Conservation (phyloP, 2,329 filamentous ascomycete species). For the Aspergillus sp. region DNA sequence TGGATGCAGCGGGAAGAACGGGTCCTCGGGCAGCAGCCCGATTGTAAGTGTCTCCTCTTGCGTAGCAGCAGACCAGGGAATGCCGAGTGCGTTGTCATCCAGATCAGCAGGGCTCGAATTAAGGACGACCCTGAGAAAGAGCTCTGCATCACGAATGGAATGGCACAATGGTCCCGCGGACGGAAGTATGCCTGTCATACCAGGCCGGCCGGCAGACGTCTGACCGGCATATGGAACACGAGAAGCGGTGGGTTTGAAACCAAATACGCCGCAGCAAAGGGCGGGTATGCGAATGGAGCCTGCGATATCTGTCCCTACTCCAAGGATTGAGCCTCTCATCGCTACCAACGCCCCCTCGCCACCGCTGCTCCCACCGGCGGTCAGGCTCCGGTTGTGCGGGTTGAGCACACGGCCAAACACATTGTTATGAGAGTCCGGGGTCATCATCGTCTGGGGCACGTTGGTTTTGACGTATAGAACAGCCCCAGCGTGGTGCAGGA, state of each 20-base stretch:
- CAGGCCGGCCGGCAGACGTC: neutral
- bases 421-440: constrained; percentile 52
- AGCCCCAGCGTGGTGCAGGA: constrained; percentile 60
- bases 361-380: constrained; percentile 63
- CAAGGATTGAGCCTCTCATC: constrained; percentile 58
- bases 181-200: neutral
- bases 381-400: constrained; percentile 58
- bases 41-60: neutral
- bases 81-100: neutral
- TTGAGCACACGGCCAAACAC: constrained; percentile 62
- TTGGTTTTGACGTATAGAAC: constrained; percentile 69
- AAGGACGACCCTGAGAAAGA: neutral
- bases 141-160: neutral
- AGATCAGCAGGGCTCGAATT: neutral
- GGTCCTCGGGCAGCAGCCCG: neutral
- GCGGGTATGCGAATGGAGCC: constrained; percentile 46
- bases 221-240: neutral
- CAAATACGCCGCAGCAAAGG: constrained; percentile 50
- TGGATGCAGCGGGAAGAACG: neutral
- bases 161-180: neutral
- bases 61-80: neutral
- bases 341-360: constrained; percentile 62
- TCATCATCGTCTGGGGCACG: constrained; percentile 57
- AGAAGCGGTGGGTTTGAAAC: constrained; percentile 43
- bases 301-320: constrained; percentile 61